Evolutionary conservation across 768 basidiomycete species (phyloP), one percentile per base, ranked within the genome.

Genomic region (Russula vinacea): DNA sequence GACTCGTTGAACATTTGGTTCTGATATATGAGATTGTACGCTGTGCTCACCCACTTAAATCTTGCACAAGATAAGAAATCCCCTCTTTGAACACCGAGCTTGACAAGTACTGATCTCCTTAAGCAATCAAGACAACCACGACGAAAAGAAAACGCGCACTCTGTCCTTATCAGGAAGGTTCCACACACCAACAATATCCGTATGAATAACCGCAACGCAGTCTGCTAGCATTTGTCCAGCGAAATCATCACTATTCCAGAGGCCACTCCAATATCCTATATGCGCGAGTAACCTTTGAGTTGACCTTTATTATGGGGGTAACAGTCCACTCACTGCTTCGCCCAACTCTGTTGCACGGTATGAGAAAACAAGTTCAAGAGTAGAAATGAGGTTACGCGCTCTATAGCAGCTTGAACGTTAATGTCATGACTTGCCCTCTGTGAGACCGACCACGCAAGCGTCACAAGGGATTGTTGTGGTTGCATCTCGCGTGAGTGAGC

Each of bases 251-350:
- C 26, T 32, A 14, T 44, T 39, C 44, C 33, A 26, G 19, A 64
- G 62, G 16, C 35, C 17, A 40, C 26, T 44, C 57, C 62, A 64
- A 45, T 54, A 58, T 35, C 29, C 62, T 64, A 51, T 10, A n/a
- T n/a, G n/a, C n/a, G n/a, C 1, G 5, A 44, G 40, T 22, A 19
- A 29, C 32, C 51, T 32, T 11, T 35, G 1, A 35, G 13, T 45
- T n/a, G 22, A 37, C 22, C 6, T 29, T 22, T 4, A 16, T 63
- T 22, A 8, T 4, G 9, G 10, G 35, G 24, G 29, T 14, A 19
- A 16, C 6, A 19, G 33, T 7, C 16, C 16, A 59, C 62, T 64
- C 29, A 64, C 62, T 45, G 45, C 44, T 54, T 59, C 35, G 35
- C 10, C 62, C 62, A 13, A 63, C 44, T 6, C 62, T 64, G 26